These are phyloP conservation scores for Tylopilus plumbeoviolaceoides DNA, from an alignment of 768 basidiomycete species.

Conservation along the genomic window DNA sequence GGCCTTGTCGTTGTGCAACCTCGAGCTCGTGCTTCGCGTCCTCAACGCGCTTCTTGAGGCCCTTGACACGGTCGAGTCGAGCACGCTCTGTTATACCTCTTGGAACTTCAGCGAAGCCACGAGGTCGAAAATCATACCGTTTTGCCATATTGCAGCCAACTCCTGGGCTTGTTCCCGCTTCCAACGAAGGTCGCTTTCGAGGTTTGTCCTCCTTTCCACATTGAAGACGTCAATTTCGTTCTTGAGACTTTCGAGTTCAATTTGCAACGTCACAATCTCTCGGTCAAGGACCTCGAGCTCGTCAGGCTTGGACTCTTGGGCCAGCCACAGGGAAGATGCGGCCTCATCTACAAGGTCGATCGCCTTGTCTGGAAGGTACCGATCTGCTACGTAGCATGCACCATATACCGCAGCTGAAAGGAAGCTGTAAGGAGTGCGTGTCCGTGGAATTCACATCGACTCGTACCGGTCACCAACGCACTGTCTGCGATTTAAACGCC, in stretches of 20 bases:
- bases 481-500: constrained; percentile 89
- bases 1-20: constrained; percentile 84
- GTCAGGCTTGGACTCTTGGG: constrained; percentile 86
- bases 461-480: constrained; percentile 77
- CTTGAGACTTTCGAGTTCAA: constrained; percentile 85
- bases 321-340: constrained; percentile 78
- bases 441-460: neutral
- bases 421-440: neutral
- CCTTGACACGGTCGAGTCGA: constrained; percentile 65
- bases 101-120: neutral
- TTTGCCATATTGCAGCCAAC: constrained; percentile 68
- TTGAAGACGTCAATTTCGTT: constrained; percentile 86
- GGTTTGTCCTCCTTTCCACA: constrained; percentile 62
- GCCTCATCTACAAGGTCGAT: constrained; percentile 95
- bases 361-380: constrained; percentile 88
- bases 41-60: constrained; percentile 71
- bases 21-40: constrained; percentile 84
- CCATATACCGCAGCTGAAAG: constrained; percentile 72
- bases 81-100: constrained; percentile 48
- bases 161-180: constrained; percentile 63
- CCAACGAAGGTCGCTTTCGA: constrained; percentile 56
- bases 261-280: constrained; percentile 82
- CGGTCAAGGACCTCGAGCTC: constrained; percentile 79
- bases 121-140: constrained; percentile 38
- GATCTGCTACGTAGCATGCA: constrained; percentile 81